Evolutionary conservation across 2,329 filamentous ascomycete species (phyloP), one percentile per base, ranked within the genome.

Genomic region (Microthyrium microscopicum): DNA sequence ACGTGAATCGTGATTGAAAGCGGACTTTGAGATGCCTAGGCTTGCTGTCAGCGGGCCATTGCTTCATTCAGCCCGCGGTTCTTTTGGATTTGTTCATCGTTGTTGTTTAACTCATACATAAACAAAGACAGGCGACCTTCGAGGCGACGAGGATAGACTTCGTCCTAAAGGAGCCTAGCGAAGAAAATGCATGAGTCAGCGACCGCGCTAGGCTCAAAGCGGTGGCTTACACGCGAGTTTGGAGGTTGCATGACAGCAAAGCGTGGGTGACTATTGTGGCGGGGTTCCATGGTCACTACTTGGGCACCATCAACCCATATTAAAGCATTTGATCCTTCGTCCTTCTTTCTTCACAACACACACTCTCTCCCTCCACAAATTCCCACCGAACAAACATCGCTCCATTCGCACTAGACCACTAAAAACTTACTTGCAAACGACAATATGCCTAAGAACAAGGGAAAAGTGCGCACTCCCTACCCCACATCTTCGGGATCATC

Each of bases 401-500:
- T 26, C 9, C 8, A 32, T 16, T 9, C 8, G 24, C 13, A 32
- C 13, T 8, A 12, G 9, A 11, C 9, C 9, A 16, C 8, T 9
- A 29, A 15, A 29, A 32, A 32, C 8, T 9, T 9, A 11, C 24
- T 11, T 8, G 7, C 7, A 33, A 19, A 33, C 5, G 26, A 48
- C 60, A 75, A 61, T 41, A 94, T 94, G 85, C 85, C 85, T 54
- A 94, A 94, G 82, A 94, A 94, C 61, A 94, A 94, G 77, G 85
- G 85, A 85, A 94, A 93, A 67, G 84, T 92, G 68, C 55, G 49
- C 16, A 25, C 31, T 20, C 15, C 32, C 17, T 31, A 35, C 31
- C 39, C 29, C 35, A 35, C 29, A 22, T 31, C 3, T 3, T 17
- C 16, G 21, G 26, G 33, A 30, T 25, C 33, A 37, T 13, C 1